These are phyloP conservation scores for Solanum chaucha DNA, from an alignment of 257 asterid species.

Conservation along the genomic window DNA sequence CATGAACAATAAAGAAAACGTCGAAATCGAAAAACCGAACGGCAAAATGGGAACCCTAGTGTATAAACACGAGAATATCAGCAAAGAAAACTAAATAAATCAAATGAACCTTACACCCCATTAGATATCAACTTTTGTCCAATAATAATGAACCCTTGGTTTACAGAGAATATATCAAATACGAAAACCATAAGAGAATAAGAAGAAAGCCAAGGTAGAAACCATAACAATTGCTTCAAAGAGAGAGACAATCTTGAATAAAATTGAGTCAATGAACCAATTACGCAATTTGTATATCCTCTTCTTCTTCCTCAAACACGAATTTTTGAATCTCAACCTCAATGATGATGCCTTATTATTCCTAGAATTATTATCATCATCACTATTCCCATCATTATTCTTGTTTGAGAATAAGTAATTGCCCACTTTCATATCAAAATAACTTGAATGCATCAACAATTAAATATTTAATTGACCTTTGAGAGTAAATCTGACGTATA, in stretches of 20 bases:
- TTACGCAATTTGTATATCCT: no score
- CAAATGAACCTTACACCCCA: not conserved
- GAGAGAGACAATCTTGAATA: no score
- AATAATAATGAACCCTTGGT: not conserved
- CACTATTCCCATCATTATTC: slow-evolving; percentile 8
- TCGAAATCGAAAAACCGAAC: no score
- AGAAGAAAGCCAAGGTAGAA: slow-evolving; percentile 32
- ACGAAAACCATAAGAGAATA: slow-evolving; percentile 65
- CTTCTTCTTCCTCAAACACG: no score
- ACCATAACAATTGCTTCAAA: not conserved
- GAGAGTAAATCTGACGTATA: not conserved
- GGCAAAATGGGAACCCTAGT: no score
- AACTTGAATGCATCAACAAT: not conserved
- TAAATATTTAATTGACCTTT: not conserved
- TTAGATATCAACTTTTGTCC: not conserved
- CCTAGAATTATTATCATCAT: not conserved
- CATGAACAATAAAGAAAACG: no score
- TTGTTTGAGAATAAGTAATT: slow-evolving; percentile 27
- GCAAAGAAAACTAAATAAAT: not conserved
- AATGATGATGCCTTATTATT: not conserved
- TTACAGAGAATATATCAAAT: slow-evolving; percentile 19
- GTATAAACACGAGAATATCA: no score
- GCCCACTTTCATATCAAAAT: slow-evolving; percentile 35
- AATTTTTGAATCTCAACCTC: slow-evolving; percentile 26
- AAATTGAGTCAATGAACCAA: no score